Evolutionary conservation across 1,139 yeast genomes (phyloP), one percentile per base, ranked within the genome.

Genomic region (Spathaspora sp.): DNA sequence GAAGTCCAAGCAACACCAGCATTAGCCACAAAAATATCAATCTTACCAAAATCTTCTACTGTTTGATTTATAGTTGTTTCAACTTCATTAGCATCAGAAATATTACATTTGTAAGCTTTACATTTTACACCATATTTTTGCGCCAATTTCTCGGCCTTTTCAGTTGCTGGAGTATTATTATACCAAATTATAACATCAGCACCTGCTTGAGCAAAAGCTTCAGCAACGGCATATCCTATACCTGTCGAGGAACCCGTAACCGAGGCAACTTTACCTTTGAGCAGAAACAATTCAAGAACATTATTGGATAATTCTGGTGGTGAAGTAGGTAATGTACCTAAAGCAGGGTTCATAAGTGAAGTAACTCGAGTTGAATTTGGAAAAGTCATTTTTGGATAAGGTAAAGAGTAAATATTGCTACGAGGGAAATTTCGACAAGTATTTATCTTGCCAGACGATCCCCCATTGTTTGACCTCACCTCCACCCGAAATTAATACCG

Each of bases 1-100:
- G 57, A 60, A 23, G 80, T 63, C 42, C 59, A 51, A 41, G 68
- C 68, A 47, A 79, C 73, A 9, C 86, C 86, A 7, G 84, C 85
- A 55, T 80, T 78, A 56, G 80, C 80, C 52, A 81, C 59, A 62
- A 82, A 67, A 11, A 80, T 71, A 55, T 80, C 81, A 47, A 80
- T 68, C 23, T 64, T 64, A 15, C 68, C 64, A 50, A 74, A 74
- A n/a, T 63, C 67, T 27, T 55, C 56, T 47, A 60, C 65, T 47
- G 70, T 65, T 37, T 58, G 50, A 34, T 59, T 64, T 41, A 74
- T 64, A 13, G 69, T 70, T 16, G 56, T 50, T 45, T 65, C 55
- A 34, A 74, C 78, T 47, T 66, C 67, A 5, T 68, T 69, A 38
- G 67, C 61, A 53, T 66, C 65, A 55, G 76, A 67, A 42, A 74